phyloP scores from a whole-genome alignment of 148 eudicot species.

The Arbutus unedo region DNA sequence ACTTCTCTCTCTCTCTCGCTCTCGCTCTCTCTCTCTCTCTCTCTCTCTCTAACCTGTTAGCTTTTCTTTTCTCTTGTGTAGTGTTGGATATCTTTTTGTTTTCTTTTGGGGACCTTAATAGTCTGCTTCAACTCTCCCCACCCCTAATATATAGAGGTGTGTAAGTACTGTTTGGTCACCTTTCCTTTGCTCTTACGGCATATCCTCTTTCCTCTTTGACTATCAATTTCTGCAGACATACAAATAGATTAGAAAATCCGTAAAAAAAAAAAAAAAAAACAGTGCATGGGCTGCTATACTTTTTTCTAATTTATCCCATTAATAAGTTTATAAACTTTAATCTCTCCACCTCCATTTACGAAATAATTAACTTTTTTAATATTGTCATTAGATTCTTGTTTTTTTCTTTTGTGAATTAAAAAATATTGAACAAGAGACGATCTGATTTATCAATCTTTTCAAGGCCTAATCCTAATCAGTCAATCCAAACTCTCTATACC shows the following conservation, averaged over 20 bases:
- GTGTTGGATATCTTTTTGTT: conserved; percentile 17
- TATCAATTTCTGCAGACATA: background rate
- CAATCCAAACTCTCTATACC: too few relatives aligned
- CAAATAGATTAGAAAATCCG: background rate
- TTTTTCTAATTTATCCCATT: background rate
- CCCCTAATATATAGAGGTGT: conserved; percentile 24
- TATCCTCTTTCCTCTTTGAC: conserved; percentile 12
- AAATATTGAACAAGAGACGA: too few relatives aligned
- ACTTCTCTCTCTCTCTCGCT: conserved; percentile 4
- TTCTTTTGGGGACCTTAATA: conserved; percentile 6
- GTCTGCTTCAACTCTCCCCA: background rate
- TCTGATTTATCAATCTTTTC: too few relatives aligned
- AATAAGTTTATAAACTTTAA: too few relatives aligned
- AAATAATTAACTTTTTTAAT: too few relatives aligned
- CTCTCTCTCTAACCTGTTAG: conserved; percentile 15
- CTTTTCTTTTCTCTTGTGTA: conserved; percentile 7
- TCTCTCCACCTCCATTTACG: too few relatives aligned
- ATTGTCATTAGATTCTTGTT: too few relatives aligned
- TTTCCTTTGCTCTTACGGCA: conserved; percentile 50
- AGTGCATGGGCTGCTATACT: background rate
- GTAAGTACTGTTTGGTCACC: conserved; percentile 23
- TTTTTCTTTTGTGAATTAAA: too few relatives aligned
- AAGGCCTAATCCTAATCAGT: too few relatives aligned
- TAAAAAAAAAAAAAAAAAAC: background rate
- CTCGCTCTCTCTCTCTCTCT: conserved; percentile 16